Evolutionary conservation across 768 basidiomycete species (phyloP), one percentile per base, ranked within the genome.

Genomic region (Imleria badia): DNA sequence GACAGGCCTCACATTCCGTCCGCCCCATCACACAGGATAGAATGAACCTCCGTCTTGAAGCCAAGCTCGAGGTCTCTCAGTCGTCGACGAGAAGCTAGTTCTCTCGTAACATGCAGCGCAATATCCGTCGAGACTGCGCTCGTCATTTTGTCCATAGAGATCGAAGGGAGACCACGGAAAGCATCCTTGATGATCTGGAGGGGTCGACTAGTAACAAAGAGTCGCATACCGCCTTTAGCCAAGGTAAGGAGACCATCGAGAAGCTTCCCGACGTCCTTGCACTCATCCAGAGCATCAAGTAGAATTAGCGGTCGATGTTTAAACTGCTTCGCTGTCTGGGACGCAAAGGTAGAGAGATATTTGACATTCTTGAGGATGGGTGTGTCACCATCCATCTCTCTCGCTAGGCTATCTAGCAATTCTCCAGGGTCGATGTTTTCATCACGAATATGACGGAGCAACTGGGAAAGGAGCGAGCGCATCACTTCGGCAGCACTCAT

Each of bases 201-300:
- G 12, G 38, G 38, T 4, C 48, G 38, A 13, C 48, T 22, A 2
- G 48, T 40, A 14, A 49, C 48, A 20, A 49, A 55, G 9, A 63
- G 38, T 26, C 36, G 61, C 13, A 65, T 8, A 10, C 35, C 35
- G 1, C 52, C 44, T 12, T 35, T 42, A 3, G 33, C 29, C 55
- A 41, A 19, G n/a, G 26, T 26, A 26, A 54, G 6, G 23, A 63
- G 45, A 29, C 48, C 41, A 19, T 22, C 30, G 11, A 64, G 60
- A n/a, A 64, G 52, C 10, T 45, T 43, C 7, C 53, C 45, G 5
- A 45, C 15, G 1, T 45, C 51, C 10, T 51, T 31, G 42, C 64
- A 65, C 39, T 66, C 64, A n/a, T 66, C 64, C 12, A 63, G 44
- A 10, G 64, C 64, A 14, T 65, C 64, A 1, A 65, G 35, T 6